Conservation (phyloP, 2,329 filamentous ascomycete species). For the Emmonsia crescens region DNA sequence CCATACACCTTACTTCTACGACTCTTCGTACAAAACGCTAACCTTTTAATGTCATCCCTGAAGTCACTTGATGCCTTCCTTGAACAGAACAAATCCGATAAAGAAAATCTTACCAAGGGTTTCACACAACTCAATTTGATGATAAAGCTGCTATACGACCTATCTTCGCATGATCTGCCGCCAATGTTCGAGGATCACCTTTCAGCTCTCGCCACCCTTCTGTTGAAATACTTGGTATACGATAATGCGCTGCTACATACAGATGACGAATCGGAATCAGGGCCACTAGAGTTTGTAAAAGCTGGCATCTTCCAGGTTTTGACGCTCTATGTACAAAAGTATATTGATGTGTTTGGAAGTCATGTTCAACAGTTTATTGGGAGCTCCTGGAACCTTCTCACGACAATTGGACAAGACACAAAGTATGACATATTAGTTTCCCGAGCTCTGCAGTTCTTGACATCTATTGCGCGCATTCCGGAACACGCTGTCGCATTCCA, state of each 20-base stretch:
- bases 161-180: slow-evolving; percentile 93
- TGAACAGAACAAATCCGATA: slow-evolving; percentile 63
- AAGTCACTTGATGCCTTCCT: slow-evolving; percentile 47
- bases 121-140: slow-evolving; percentile 80
- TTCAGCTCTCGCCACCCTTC: slow-evolving; percentile 59
- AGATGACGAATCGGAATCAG: slow-evolving; percentile 80
- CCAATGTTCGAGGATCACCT: slow-evolving; percentile 91
- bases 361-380: slow-evolving; percentile 76
- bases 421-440: slow-evolving; percentile 93
- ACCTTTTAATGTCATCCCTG: slow-evolving; percentile 2
- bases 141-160: slow-evolving; percentile 86
- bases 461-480: slow-evolving; percentile 67
- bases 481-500: slow-evolving; percentile 80
- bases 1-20: too few relatives aligned
- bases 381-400: slow-evolving; percentile 84
- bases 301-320: slow-evolving; percentile 87
- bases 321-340: slow-evolving; percentile 87
- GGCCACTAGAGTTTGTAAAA: slow-evolving; percentile 74
- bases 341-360: slow-evolving; percentile 80
- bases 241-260: slow-evolving; percentile 72
- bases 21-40: neutral
- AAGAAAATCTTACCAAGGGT: slow-evolving; percentile 60
- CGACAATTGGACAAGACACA: slow-evolving; percentile 71
- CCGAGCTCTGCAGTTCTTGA: slow-evolving; percentile 88
- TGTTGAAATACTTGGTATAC: slow-evolving; percentile 90